Percentiles rank a stretch among this genome's conserved stretches.
Evolutionary conservation across 1,284 basidiomycete species (phyloP).

Genomic region (Rhodotorula sp.): DNA sequence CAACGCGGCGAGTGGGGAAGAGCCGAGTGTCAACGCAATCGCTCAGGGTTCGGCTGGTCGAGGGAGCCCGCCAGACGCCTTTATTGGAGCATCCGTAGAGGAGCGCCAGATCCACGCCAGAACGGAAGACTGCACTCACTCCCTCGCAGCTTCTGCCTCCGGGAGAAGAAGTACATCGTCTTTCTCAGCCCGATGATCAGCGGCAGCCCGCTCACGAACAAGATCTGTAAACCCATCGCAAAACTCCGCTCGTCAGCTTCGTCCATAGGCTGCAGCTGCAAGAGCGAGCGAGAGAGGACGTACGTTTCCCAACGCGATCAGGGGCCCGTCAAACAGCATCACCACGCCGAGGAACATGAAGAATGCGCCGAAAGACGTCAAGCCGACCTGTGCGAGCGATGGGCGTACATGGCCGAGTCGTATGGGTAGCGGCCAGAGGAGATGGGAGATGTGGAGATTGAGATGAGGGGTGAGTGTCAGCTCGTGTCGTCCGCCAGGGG

Average conservation of each 20-base stretch:
- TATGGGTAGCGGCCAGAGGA: conserved; percentile 40
- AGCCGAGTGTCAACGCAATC: not conserved
- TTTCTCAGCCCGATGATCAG: conserved; percentile 80
- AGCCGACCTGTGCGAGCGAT: conserved; percentile 60
- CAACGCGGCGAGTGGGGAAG: not conserved
- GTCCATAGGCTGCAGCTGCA: not conserved
- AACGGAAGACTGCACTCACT: conserved; percentile 47
- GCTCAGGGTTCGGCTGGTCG: not conserved
- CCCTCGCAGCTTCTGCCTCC: conserved; percentile 94
- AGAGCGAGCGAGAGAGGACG: not conserved
- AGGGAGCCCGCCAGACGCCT: not conserved
- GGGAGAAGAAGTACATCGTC: conserved; percentile 97
- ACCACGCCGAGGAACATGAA: conserved; percentile 96
- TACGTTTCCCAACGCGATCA: conserved; percentile 94
- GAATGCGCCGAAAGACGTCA: conserved; percentile 93
- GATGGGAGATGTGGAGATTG: not conserved
- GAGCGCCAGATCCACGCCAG: not conserved
- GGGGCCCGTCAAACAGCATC: conserved; percentile 95
- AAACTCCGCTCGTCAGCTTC: too few species aligned
- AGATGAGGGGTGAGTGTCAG: not conserved
- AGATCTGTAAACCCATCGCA: conserved; percentile 59
- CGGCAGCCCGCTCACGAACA: conserved; percentile 87
- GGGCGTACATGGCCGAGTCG: too few species aligned
- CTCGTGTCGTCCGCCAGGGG: too few species aligned
- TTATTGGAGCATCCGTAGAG: too few species aligned